Evolutionary conservation across 2,329 filamentous ascomycete genomes (phyloP).

Genomic region (Colletotrichum gloeosporioides): DNA sequence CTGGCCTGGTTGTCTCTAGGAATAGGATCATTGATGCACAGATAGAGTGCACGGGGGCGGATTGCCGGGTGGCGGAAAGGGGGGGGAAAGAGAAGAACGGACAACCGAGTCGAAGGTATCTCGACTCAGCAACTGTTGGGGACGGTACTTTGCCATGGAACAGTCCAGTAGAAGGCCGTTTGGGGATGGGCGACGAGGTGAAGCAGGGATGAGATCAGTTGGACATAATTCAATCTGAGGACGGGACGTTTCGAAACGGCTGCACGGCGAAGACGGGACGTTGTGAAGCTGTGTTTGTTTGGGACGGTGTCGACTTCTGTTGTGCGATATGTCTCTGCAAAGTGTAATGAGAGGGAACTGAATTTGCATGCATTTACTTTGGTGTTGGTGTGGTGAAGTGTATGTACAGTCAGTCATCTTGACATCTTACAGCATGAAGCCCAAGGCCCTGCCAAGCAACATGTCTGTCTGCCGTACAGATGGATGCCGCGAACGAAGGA

Average conservation of each 20-base stretch:
- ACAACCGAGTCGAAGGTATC: background rate
- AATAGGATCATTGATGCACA: constrained; percentile 5
- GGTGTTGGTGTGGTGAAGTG: background rate
- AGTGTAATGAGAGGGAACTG: background rate
- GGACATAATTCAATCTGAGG: background rate
- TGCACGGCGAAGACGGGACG: background rate
- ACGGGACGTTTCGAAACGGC: constrained; percentile 17
- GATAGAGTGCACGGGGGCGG: constrained; percentile 1
- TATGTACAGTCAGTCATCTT: background rate
- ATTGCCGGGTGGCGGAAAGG: background rate
- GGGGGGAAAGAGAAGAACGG: background rate
- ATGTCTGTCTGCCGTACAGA: background rate
- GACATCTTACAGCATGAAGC: background rate
- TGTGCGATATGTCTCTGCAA: background rate
- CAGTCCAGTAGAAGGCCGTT: background rate
- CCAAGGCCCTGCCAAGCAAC: background rate
- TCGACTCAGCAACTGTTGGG: background rate
- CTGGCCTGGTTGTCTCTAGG: background rate
- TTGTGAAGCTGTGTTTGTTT: constrained; percentile 1
- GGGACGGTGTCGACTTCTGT: background rate
- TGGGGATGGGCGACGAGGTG: background rate
- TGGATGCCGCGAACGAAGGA: background rate
- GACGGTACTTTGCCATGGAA: background rate
- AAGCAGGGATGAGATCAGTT: background rate
- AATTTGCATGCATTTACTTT: background rate